These are phyloP conservation scores for Paracoccidioides brasiliensis DNA, from an alignment of 2,329 filamentous ascomycete genomes.

Conservation along the genomic window DNA sequence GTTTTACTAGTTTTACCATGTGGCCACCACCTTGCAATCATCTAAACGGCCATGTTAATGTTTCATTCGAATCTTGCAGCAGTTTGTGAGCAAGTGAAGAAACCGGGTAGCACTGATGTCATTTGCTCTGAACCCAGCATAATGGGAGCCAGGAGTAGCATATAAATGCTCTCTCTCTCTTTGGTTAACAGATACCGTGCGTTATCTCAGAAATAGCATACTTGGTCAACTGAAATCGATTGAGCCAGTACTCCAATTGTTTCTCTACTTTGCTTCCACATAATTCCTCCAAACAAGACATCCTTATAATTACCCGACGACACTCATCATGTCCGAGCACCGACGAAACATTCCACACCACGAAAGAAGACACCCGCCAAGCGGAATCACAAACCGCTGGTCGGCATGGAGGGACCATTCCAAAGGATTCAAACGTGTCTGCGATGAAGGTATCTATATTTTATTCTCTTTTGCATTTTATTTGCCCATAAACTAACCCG, in stretches of 20 bases:
- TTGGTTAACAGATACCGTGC: too few species aligned
- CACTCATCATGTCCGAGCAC: constrained; percentile 16
- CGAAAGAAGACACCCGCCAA: constrained; percentile 38
- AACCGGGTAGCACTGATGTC: neutral
- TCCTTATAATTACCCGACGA: neutral
- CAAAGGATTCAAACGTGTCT: constrained; percentile 33
- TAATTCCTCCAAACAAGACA: neutral
- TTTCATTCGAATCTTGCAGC: neutral
- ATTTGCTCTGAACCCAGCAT: neutral
- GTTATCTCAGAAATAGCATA: too few species aligned
- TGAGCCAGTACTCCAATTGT: too few species aligned
- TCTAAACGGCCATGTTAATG: neutral
- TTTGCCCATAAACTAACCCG: neutral
- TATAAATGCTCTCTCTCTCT: neutral
- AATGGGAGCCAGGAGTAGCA: neutral
- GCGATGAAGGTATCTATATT: constrained; percentile 31
- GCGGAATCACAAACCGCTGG: constrained; percentile 30
- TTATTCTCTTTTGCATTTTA: neutral
- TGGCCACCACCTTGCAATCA: neutral
- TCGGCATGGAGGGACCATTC: constrained; percentile 29
- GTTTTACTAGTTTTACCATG: neutral
- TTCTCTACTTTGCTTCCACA: neutral
- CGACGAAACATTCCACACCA: constrained; percentile 35
- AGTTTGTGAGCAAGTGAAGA: neutral
- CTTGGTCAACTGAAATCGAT: too few species aligned